Evolutionary conservation across 495 filamentous ascomycete genomes (phyloP), one percentile per base, ranked within the genome.

Genomic region (Penicillium parvum): DNA sequence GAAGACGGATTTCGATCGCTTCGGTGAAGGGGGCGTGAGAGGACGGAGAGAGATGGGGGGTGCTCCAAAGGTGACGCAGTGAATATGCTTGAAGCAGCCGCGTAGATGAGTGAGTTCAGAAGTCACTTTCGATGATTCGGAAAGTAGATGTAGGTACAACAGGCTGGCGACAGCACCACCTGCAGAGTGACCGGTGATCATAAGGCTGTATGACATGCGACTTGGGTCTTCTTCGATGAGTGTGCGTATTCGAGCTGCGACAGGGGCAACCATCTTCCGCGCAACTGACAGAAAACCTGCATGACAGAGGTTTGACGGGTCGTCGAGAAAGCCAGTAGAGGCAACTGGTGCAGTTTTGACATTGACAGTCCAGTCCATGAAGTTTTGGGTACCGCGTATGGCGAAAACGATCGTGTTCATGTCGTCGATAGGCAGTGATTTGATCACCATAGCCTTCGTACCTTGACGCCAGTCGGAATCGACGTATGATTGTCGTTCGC

Each of bases 281-380:
- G 87, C 86, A 3, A 89, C 84, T 2, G 76, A 73, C 0, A 92
- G 68, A 48, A 90, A 92, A 3, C 87, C 87, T 4, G 82, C 66
- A 57, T 92, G 87, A 58, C 86, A 90, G 15, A 80, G 66, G 52
- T 91, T 92, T 19, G 74, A 75, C 3, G 76, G 64, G 46, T 92
- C 87, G 52, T 90, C 86, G 6, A 94, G 57, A 49, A 91, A 90
- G 0, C 77, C 80, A 0, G 43, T 40, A 0, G 87, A 84, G 1
- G 76, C 64, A 0, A 71, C 69, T 3, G 87, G 86, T 6, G 72
- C 74, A 0, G 78, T 75, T 15, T 82, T 77, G 4, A 88, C 70
- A 55, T 94, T 94, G 6, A 90, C 84, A 3, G 82, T 74, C 87
- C 87, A 92, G 62, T 92, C 87, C 68, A 86, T 81, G 53, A 89